Conservation (phyloP, 1,139 yeast species). For the Hansenula sp. region DNA sequence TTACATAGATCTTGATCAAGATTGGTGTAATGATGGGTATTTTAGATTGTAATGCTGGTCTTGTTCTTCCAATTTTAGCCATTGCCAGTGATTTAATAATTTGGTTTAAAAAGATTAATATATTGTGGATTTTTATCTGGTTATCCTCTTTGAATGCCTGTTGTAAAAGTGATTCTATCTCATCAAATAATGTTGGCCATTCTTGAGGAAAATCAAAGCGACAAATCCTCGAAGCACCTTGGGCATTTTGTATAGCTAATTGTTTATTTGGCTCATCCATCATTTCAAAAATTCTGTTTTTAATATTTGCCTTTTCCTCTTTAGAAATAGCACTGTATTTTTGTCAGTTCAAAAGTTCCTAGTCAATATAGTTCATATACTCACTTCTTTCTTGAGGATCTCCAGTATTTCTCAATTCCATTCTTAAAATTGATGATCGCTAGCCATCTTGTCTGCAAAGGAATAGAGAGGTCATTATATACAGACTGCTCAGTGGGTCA, state of each 20-base stretch:
- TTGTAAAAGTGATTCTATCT: conserved; percentile 46
- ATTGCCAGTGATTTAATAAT: conserved; percentile 67
- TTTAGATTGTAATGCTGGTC: conserved; percentile 72
- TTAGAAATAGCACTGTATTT: conserved; percentile 40
- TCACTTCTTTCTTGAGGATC: conserved; percentile 46
- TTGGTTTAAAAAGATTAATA: conserved; percentile 67
- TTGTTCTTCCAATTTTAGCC: conserved; percentile 78
- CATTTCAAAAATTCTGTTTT: conserved; percentile 51
- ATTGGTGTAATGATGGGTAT: conserved; percentile 59
- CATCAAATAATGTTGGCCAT: conserved; percentile 80
- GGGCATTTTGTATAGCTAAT: conserved; percentile 77
- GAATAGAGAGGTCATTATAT: conserved; percentile 52
- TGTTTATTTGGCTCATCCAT: conserved; percentile 71
- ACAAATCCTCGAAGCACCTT: conserved; percentile 71
- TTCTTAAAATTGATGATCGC: conserved; percentile 86
- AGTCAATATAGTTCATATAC: not conserved
- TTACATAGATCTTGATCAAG: conserved; percentile 53
- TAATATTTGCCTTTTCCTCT: conserved; percentile 68
- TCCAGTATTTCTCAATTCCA: conserved; percentile 82
- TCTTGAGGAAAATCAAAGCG: conserved; percentile 82
- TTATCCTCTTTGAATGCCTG: conserved; percentile 36
- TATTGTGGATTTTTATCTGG: conserved; percentile 51
- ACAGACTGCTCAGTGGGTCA: conserved; percentile 29
- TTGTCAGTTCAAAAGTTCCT: conserved; percentile 18
- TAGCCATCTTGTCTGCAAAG: conserved; percentile 74